These are phyloP conservation scores for Linnemannia zychae DNA, from an alignment of 192 early-diverging fungal species.

Conservation along the genomic window DNA sequence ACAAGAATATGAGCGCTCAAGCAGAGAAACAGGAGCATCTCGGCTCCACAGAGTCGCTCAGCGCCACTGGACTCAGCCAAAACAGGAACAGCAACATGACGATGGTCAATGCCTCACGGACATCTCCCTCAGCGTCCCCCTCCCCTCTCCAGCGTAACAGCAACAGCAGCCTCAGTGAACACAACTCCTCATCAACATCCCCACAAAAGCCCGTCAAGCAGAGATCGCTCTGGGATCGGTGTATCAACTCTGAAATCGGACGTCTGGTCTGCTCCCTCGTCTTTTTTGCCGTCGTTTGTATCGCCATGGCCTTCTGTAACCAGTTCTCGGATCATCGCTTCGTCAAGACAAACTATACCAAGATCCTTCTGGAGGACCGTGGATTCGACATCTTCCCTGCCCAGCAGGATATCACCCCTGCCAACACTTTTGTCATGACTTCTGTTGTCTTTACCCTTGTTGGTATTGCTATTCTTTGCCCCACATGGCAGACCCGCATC, in stretches of 20 bases:
- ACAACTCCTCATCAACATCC: not conserved
- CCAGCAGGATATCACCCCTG: slow-evolving; percentile 26
- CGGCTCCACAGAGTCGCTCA: slow-evolving; percentile 27
- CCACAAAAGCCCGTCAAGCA: not conserved
- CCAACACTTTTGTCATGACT: slow-evolving; percentile 57
- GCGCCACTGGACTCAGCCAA: not conserved
- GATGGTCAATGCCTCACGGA: slow-evolving; percentile 13
- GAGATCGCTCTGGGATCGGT: slow-evolving; percentile 16
- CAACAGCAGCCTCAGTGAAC: not conserved
- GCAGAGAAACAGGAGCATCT: slow-evolving; percentile 31
- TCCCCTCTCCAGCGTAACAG: not conserved
- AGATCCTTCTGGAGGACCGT: slow-evolving; percentile 46
- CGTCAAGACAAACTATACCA: slow-evolving; percentile 29
- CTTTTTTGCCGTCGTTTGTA: slow-evolving; percentile 43
- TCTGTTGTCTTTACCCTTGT: slow-evolving; percentile 51
- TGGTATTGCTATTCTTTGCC: slow-evolving; percentile 45
- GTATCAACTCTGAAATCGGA: slow-evolving; percentile 44
- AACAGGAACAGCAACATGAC: slow-evolving; percentile 35
- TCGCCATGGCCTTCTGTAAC: slow-evolving; percentile 55
- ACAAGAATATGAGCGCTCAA: not conserved
- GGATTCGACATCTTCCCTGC: slow-evolving; percentile 55
- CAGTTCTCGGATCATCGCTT: slow-evolving; percentile 60
- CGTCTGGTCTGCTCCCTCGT: slow-evolving; percentile 26
- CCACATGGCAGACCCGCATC: slow-evolving; percentile 31
- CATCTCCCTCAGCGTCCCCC: not conserved